These are phyloP conservation scores for Leccinum sublutescens DNA, from an alignment of 768 basidiomycete species.

Conservation along the genomic window DNA sequence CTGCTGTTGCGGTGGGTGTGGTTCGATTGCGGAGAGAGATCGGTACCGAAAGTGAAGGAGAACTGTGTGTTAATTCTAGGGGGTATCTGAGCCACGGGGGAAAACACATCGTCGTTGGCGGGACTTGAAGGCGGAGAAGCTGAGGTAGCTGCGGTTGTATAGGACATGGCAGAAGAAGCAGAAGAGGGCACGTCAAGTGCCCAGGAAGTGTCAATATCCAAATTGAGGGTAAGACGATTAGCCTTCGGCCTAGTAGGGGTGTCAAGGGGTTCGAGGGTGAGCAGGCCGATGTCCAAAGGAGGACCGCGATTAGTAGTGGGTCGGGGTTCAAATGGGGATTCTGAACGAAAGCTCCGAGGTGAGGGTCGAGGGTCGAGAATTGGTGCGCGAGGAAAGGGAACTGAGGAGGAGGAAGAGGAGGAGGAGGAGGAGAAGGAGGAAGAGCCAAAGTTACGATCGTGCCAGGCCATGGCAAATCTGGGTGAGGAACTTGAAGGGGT, in stretches of 20 bases:
- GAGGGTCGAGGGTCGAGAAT: slow-evolving; percentile 8
- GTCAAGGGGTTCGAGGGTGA: slow-evolving; percentile 6
- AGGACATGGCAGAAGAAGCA: slow-evolving; percentile 25
- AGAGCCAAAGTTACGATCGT: background rate
- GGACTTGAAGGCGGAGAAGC: slow-evolving; percentile 12
- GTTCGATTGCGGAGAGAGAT: slow-evolving; percentile 8
- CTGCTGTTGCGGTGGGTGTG: slow-evolving; percentile 2
- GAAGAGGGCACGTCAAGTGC: slow-evolving; percentile 16
- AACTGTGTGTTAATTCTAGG: slow-evolving; percentile 4
- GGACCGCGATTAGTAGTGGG: slow-evolving; percentile 1
- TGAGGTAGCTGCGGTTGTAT: slow-evolving; percentile 16
- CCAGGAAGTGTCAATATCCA: slow-evolving; percentile 19
- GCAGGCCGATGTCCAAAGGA: slow-evolving; percentile 14
- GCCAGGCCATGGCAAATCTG: background rate
- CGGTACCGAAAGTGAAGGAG: slow-evolving; percentile 13
- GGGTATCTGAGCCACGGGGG: slow-evolving; percentile 1
- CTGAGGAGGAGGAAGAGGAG: slow-evolving; percentile 16
- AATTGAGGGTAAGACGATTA: slow-evolving; percentile 24
- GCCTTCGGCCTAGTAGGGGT: slow-evolving; percentile 7
- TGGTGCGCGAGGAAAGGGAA: slow-evolving; percentile 20
- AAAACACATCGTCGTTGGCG: slow-evolving; percentile 14
- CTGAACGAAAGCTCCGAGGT: slow-evolving; percentile 1
- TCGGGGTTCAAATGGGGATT: slow-evolving; percentile 23
- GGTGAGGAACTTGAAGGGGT: slow-evolving; percentile 20
- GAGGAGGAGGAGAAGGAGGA: slow-evolving; percentile 1